Percentiles rank a stretch among this genome's conserved stretches.
These are phyloP conservation scores for Lactarius indigo DNA, from an alignment of 768 basidiomycete genomes.

Conservation along the genomic window DNA sequence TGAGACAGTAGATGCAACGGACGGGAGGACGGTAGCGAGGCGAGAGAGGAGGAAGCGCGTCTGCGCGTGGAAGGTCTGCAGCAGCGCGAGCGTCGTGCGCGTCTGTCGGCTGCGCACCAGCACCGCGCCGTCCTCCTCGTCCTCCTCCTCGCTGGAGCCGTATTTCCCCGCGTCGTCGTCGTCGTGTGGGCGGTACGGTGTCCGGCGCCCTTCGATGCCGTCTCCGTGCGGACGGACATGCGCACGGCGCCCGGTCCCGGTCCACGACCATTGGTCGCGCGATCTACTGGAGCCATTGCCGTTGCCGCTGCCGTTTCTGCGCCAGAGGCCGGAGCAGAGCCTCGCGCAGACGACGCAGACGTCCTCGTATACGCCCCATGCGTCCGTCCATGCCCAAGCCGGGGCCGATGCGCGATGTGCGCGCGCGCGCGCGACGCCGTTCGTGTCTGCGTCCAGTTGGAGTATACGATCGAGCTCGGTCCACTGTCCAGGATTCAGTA, in stretches of 20 bases:
- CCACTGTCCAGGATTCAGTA: constrained; percentile 46
- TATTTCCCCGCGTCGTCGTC: background rate
- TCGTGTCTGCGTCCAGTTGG: constrained; percentile 41
- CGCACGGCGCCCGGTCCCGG: constrained; percentile 3
- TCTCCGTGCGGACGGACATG: constrained; percentile 59
- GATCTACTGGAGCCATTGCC: constrained; percentile 31
- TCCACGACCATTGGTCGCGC: background rate
- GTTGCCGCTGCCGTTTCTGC: constrained; percentile 50
- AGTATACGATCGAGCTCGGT: constrained; percentile 72
- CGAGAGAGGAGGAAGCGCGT: constrained; percentile 55
- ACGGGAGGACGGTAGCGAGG: constrained; percentile 24
- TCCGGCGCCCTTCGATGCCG: constrained; percentile 62
- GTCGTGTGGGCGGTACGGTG: constrained; percentile 23
- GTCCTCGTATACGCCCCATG: constrained; percentile 82
- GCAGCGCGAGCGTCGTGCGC: constrained; percentile 46
- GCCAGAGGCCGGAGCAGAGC: constrained; percentile 74
- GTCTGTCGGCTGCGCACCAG: constrained; percentile 33
- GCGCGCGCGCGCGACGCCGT: background rate
- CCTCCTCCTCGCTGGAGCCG: constrained; percentile 1
- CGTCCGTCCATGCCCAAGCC: constrained; percentile 53
- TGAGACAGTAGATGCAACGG: background rate
- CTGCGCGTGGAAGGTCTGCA: constrained; percentile 65
- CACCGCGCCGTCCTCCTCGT: constrained; percentile 51
- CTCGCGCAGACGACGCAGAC: constrained; percentile 79
- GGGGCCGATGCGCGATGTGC: background rate